A percentile compares a stretch with the other conserved stretches of the same genome.
These are phyloP conservation scores for Tricholomella constricta DNA, from an alignment of 768 basidiomycete genomes.

Conservation along the genomic window DNA sequence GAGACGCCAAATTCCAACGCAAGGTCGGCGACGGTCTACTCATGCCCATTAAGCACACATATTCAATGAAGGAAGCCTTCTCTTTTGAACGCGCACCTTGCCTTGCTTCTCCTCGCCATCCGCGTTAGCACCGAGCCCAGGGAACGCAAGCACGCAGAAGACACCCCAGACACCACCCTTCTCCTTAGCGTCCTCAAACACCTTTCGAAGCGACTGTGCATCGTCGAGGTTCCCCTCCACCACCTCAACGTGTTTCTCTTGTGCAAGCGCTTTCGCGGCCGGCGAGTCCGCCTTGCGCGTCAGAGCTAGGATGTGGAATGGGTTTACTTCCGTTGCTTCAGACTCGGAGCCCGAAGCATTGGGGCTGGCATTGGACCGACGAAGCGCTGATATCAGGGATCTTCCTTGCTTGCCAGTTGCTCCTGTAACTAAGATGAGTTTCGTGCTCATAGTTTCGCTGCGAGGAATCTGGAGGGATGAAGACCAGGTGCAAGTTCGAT, in stretches of 20 bases:
- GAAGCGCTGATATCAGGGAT: slow-evolving; percentile 32
- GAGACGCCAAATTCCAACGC: slow-evolving; percentile 37
- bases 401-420: slow-evolving; percentile 41
- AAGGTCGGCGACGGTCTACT: slow-evolving; percentile 36
- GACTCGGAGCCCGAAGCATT: neutral
- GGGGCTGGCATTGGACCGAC: neutral
- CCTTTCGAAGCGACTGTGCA: slow-evolving; percentile 24
- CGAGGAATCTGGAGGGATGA: neutral
- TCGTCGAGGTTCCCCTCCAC: slow-evolving; percentile 39
- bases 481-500: no score
- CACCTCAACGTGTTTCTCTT: slow-evolving; percentile 29
- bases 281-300: slow-evolving; percentile 35
- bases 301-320: slow-evolving; percentile 37
- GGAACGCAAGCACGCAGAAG: slow-evolving; percentile 39
- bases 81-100: slow-evolving; percentile 32
- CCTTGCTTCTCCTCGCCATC: slow-evolving; percentile 42
- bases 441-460: slow-evolving; percentile 8
- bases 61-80: neutral
- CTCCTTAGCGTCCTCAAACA: slow-evolving; percentile 36
- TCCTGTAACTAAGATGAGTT: slow-evolving; percentile 34
- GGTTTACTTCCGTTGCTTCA: slow-evolving; percentile 4
- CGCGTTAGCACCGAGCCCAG: slow-evolving; percentile 41
- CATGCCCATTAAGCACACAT: neutral
- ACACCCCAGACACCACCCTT: slow-evolving; percentile 39
- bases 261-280: slow-evolving; percentile 23